Base-by-base conservation (phyloP, 371 early-diverging fungal species). In the Mucor plumbeus region DNA sequence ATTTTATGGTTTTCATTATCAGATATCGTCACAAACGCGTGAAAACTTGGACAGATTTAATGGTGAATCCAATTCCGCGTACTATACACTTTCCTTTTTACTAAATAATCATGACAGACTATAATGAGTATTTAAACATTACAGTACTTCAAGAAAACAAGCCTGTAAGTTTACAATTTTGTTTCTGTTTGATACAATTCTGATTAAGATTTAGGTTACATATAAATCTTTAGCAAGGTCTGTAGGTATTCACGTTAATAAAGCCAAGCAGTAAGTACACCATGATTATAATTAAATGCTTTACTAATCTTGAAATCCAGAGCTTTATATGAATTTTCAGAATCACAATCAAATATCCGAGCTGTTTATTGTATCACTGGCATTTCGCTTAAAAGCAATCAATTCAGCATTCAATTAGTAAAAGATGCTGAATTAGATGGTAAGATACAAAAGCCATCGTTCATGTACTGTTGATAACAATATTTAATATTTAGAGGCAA, bases 211-310 rank as follows among this genome's bases (percentile, higher is more conserved):
- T 44, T 48, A 72, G 72, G 68, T 72, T 1, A 72, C 68, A 0
- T 72, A 72, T 34, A 72, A 68, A 53, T 40, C 65, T 10, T 43
- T 72, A 14, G 62, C 72, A 4, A 61, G 72, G 62, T 61, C 66
- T 6, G 15, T 67, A 15, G 43, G 63, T 0, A 68, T 72, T 39
- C 65, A 64, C 41, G 68, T 65, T 1, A 61, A 68, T 36, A 64
- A 47, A 2, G 72, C 72, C 6, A 72, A 72, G 61, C 68, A 68
- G 72, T 72, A 68, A 72, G 65, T 7, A 19, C 15, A 4, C 5
- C 13, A 19, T 14, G 9, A 15, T 35, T 44, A 4, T 7, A 0
- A 7, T 21, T 31, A 17, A 1, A 34, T 33, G 21, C 3, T 15
- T 38, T 41, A 33, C n/a, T 59, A 7, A 17, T 9, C 31, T 19